Evolutionary conservation across 2,329 filamentous ascomycete species (phyloP).

Genomic region (Fusarium euwallaceae): DNA sequence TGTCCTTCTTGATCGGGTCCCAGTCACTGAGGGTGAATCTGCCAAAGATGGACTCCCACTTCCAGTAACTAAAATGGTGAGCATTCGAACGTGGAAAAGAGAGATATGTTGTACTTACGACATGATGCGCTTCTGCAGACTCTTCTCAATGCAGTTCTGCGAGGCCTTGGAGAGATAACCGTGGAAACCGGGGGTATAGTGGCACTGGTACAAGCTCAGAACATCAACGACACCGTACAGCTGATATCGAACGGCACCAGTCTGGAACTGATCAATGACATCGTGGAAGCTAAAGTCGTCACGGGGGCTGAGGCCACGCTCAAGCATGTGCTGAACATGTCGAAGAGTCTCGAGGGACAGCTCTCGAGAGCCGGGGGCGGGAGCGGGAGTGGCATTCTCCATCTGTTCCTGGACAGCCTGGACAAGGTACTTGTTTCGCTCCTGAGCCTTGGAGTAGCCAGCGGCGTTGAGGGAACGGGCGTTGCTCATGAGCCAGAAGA

Average conservation of each 20-base stretch:
- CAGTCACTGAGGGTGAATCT: conserved; percentile 24
- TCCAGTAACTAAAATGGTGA: conserved; percentile 32
- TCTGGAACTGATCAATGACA: conserved; percentile 46
- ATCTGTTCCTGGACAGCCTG: conserved; percentile 18
- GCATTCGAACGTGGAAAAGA: neutral
- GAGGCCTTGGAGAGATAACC: conserved; percentile 36
- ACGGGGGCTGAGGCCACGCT: conserved; percentile 27
- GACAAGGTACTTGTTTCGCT: conserved; percentile 26
- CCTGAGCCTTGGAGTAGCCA: conserved; percentile 25
- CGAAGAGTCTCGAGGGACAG: conserved; percentile 17
- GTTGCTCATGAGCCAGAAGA: conserved; percentile 27
- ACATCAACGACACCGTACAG: conserved; percentile 38
- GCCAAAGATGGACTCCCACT: conserved; percentile 41
- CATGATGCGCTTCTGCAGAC: conserved; percentile 33
- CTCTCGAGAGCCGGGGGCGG: conserved; percentile 11
- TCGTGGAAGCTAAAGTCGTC: conserved; percentile 40
- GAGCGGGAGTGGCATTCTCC: conserved; percentile 5
- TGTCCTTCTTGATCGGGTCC: conserved; percentile 35
- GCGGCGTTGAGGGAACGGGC: conserved; percentile 19
- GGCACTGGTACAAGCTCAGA: conserved; percentile 33
- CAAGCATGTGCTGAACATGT: conserved; percentile 33
- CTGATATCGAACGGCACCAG: conserved; percentile 42
- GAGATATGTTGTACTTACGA: neutral
- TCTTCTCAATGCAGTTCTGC: conserved; percentile 40
- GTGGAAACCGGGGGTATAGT: conserved; percentile 40